Conservation (phyloP, 2,329 filamentous ascomycete genomes). For the Falciphora oryzae region DNA sequence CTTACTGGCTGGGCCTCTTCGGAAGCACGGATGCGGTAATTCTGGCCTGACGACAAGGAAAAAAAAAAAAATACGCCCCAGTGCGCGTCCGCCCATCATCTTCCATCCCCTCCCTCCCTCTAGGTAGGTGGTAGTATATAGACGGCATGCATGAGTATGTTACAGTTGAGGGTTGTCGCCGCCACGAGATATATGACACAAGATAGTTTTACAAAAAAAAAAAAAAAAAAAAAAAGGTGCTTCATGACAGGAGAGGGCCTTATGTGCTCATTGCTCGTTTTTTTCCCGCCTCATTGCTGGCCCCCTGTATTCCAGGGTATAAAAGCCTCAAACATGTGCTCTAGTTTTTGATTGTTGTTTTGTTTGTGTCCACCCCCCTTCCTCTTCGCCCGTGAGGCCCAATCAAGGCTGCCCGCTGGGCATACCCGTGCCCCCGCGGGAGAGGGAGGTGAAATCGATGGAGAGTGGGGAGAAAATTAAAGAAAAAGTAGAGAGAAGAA, state of each 20-base stretch:
- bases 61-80: too few relatives aligned
- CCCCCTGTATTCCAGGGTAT: background rate
- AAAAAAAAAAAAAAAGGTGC: background rate
- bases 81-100: background rate
- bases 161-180: background rate
- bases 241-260: constrained; percentile 4
- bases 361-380: background rate
- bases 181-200: constrained; percentile 1
- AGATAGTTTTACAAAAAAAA: background rate
- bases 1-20: too few relatives aligned
- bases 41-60: too few relatives aligned
- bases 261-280: background rate
- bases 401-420: background rate
- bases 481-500: background rate
- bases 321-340: background rate
- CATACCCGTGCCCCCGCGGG: background rate
- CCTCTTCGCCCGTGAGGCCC: too few relatives aligned
- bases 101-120: too few relatives aligned
- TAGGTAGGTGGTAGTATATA: background rate
- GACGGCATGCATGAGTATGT: background rate
- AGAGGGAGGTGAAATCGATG: background rate
- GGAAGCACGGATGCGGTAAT: too few relatives aligned
- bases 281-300: background rate
- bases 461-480: background rate
- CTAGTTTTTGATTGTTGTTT: background rate